Evolutionary conservation across 176 grass and related monocot species (phyloP), one percentile per base, ranked within the genome.

Genomic region (Bothriochloa decipiens): DNA sequence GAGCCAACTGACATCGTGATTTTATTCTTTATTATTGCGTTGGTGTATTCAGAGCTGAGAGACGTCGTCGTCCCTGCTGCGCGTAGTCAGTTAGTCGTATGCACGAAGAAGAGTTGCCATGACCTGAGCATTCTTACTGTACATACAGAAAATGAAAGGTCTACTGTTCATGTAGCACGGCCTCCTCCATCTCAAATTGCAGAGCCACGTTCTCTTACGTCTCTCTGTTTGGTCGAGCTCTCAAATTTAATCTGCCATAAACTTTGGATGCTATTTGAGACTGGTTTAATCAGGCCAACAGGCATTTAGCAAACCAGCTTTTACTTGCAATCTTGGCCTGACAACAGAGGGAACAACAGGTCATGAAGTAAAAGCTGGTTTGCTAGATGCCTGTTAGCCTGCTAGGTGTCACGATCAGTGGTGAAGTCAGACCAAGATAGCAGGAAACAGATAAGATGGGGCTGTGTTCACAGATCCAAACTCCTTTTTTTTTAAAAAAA

Each of bases 11-110:
- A 97, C 50, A 82, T 28, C 78, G 35, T 88, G 81, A 85, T 82
- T 89, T 79, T 36, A 94, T 94, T 97, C 86, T 90, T 94, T 97
- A 81, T 94, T 97, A 81, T 87, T 86, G 70, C 70, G 47, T 81
- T 88, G 40, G 61, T 74, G 74, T 72, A 86, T 84, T 88, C 84
- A 81, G 80, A 70, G 46, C 28, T 81, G 20, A 65, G 68, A 49
- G 70, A 10, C 12, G 42, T 28, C 20, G 33, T 6, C 52, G 37
- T 63, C 72, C 47, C 22, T 84, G 57, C 55, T 5, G 14, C 42
- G 23, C 41, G 0, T 72, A 72, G 70, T 45, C 70, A 27, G 11
- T 72, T 13, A 4, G 29, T 61, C 50, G 62, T 73, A 4, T 73
- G 16, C 35, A 32, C 50, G 28, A 40, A 53, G 67, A 81, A 45